Evolutionary conservation across 495 filamentous ascomycete species (phyloP), one percentile per base, ranked within the genome.

Genomic region (Aspergillus steynii): DNA sequence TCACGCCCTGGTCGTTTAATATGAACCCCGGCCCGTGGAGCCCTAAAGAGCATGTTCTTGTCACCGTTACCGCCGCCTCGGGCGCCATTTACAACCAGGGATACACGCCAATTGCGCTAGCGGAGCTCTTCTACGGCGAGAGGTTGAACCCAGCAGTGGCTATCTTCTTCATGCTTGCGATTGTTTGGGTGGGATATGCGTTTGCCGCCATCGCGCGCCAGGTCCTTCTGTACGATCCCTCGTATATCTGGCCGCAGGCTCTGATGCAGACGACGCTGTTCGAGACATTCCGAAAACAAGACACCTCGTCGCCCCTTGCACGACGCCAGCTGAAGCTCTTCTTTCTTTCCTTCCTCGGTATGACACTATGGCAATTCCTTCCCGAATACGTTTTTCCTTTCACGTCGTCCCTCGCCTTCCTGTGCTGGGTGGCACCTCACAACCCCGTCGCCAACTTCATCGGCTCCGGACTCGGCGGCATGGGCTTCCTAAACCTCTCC

Each of bases 391-490:
- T 80, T 14, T 86, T 86, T 61, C 83, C 82, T 0, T 80, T 85
- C 59, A 67, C 81, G 12, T 80, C 76, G n/a, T 86, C 83, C 0
- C 71, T 86, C 10, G 81, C 83, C 2, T 85, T 85, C 54, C 74
- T 86, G n/a, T 86, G 83, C 71, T 85, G 83, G 83, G 82, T 86
- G 14, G 83, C 83, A 6, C 83, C 83, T 7, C 74, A 74, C 20
- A 85, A 83, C 61, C 66, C 74, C 6, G 74, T 82, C 3, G 83
- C 81, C 64, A 86, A 86, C 65, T 86, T 85, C 61, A 76, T 85
- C 26, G 83, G 83, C 4, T 79, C 79, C 5, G 83, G 83, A 0
- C 71, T 83, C 26, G 83, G 83, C 1, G 83, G 83, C 8, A 85
- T 86, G 82, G 83, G 83, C 0, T 79, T 85, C 58, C 71, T 86